Evolutionary conservation across 352 stramenopile genomes (phyloP), one percentile per base, ranked within the genome.

Genomic region (Nothophytophthora sp.): DNA sequence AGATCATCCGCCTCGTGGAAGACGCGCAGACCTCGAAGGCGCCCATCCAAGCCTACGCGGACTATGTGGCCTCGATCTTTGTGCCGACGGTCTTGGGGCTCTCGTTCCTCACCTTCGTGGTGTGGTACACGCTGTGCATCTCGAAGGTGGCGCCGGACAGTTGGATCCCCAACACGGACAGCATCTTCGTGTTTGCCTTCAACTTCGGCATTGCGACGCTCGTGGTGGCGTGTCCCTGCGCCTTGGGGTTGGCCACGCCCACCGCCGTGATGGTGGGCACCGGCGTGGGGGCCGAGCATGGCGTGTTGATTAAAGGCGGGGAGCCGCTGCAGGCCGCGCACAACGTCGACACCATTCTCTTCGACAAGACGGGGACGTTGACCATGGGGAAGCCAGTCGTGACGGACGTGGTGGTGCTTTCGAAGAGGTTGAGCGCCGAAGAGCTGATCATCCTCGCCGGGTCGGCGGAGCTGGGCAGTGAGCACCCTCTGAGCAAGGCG

Each of bases 281-380:
- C 3, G 97, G 97, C 27, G 95, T 99, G 10, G 97, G 96, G 20
- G 97, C 98, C 7, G 77, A 86, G 28, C 81, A 98, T 55, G 98
- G 98, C 22, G 92, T 99, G 37, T 74, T 99, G 18, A 99, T 99
- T 76, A 99, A 99, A 70, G 97, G 97, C 19, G 98, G 96, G 4
- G 87, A 96, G 47, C 84, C 93, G 11, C 73, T 98, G 8, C 90
- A 98, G 49, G 73, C 81, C n/a, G 88, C 89, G 10, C 85, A 97
- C 58, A 95, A 92, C 46, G 81, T 99, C 33, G 89, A 96, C 49
- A 92, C 90, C 29, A 94, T 99, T 45, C 64, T 99, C 19, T 99
- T 99, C 66, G 98, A 99, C 76, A 99, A 99, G 78, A 99, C 98
- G 0, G 98, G 98, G 3, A 99, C 97, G n/a, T 63, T 99, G 11